Base-by-base conservation (phyloP, 2,329 filamentous ascomycete species). In the Acrocalymma vagum region DNA sequence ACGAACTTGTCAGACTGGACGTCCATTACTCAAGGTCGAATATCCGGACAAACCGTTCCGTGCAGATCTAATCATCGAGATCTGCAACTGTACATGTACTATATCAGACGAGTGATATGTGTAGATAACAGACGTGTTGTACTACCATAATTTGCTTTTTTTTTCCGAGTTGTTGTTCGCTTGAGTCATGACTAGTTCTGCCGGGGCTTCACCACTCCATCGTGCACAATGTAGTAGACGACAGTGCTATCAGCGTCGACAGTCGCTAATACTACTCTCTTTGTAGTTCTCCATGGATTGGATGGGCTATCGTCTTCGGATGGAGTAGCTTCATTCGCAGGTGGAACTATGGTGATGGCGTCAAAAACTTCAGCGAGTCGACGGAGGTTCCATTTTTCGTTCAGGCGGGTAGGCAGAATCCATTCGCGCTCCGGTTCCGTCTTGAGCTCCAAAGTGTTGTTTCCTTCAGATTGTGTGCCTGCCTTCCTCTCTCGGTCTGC, bases 181-280 rank as follows among this genome's bases (percentile, higher is more conserved):
- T 5, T 38, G 28, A 38, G 31, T 33, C 42, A 44, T 24, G 35
- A 45, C 62, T 55, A 93, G 65, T 94, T 94, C 67, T 93, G 89
- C 42, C 89, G 78, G 16, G 89, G 89, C 74, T 93, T 94, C 37
- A 93, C 87, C 51, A 92, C 84, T n/a, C 88, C 89, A 67, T 93
- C 88, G 59, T 93, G 88, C 66, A 93, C 82, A 49, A 92, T 79
- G 63, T 94, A 94, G 71, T 93, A 94, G 26, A 90, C 86, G 13
- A 94, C 79, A 0, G 89, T 93, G 51, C 88, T 92, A 70, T 94
- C 89, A 57, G 87, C 83, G 62, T 90, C 86, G 31, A 90, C 74
- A 3, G 86, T 87, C 11, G 86, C 88, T 35, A 94, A 74, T n/a
- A 93, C 63, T 9, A 92, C 67, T 46, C 88, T 78, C 74, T 92